These are phyloP conservation scores for Cladosporium sphaerospermum DNA, from an alignment of 2,329 filamentous ascomycete genomes.

Conservation along the genomic window DNA sequence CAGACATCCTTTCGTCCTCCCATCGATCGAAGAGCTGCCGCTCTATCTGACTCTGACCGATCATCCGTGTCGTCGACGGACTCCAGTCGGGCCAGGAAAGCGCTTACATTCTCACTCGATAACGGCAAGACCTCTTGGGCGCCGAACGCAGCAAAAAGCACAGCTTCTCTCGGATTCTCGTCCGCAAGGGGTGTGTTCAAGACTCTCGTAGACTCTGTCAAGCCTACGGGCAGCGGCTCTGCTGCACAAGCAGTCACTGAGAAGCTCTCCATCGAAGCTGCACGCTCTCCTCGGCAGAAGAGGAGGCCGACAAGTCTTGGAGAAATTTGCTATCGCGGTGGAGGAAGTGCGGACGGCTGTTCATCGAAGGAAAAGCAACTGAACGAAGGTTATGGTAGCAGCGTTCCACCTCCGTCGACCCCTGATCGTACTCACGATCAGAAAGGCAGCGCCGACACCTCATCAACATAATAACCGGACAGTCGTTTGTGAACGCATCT, in stretches of 20 bases:
- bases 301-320: no score
- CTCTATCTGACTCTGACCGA: neutral
- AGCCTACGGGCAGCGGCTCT: neutral
- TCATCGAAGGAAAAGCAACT: no score
- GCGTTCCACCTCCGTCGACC: no score
- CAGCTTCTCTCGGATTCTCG: neutral
- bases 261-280: neutral
- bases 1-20: no score
- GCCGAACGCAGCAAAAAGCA: neutral
- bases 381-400: no score
- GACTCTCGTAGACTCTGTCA: neutral
- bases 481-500: no score
- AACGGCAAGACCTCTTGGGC: neutral
- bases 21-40: neutral
- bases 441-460: no score
- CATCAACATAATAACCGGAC: no score
- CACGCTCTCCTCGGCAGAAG: no score
- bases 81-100: slow-evolving; percentile 2
- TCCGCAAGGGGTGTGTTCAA: neutral
- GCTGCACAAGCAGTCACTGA: neutral
- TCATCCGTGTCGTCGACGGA: slow-evolving; percentile 3
- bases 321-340: no score
- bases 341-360: no score
- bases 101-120: neutral
- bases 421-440: no score